Base-by-base conservation (phyloP, 768 basidiomycete genomes). In the Dictyophora rubrovolvata region DNA sequence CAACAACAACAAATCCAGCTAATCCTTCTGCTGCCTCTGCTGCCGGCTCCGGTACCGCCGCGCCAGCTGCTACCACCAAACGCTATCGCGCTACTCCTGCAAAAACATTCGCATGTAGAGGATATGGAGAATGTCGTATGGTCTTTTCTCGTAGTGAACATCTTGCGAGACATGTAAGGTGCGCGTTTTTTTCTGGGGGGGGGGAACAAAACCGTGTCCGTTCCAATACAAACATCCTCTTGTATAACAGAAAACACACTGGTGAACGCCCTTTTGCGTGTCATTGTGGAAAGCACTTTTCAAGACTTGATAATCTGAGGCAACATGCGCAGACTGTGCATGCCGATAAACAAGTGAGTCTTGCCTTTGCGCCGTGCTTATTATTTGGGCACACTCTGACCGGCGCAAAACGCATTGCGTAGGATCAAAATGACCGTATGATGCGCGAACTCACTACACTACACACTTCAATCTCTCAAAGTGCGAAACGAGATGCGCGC, bases 311-410 rank as follows among this genome's bases (percentile, higher is more conserved):
- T 73, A 98, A 98, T 68, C 81, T 98, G 1, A 85, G 95, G 50
- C 95, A 98, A 69, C 95, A 98, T 71, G 91, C 93, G 0, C 89
- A 94, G 77, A 95, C 94, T 5, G 93, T 96, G 0, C 95, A 98
- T 67, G 85, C 92, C n/a, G 93, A 96, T 69, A 89, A 91, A 75
- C 83, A 83, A 69, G 57, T 59, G 6, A 5, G 55, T 49, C 54
- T 9, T 60, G 61, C 2, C 61, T 69, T n/a, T 28, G 20, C 51
- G 20, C 17, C 35, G 16, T 28, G n/a, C 56, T 18, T n/a, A n/a
- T n/a, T n/a, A n/a, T 14, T 21, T 23, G 53, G 17, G 12, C 37
- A 17, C 9, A 20, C 42, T 6, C 12, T 2, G 35, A 20, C 35
- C n/a, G 34, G n/a, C 46, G n/a, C 16, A 12, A 14, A 8, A 8